Conservation (phyloP, 2,329 filamentous ascomycete genomes). For the Chrysosporium queenslandicum region DNA sequence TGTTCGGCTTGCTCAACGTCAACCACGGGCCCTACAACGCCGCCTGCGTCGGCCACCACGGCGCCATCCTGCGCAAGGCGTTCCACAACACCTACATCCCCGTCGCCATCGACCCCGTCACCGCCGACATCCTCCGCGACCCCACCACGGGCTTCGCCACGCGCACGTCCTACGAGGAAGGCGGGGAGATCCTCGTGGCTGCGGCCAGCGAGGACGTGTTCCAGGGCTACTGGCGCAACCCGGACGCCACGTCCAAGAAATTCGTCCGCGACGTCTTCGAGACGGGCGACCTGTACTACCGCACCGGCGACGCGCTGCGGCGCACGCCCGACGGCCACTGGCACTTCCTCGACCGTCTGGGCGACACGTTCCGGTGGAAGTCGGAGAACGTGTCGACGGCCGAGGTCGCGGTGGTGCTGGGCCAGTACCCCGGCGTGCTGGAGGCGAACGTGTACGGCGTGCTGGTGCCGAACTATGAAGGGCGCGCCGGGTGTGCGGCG, state of each 20-base stretch:
- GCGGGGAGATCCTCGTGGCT: slow-evolving; percentile 65
- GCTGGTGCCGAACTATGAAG: slow-evolving; percentile 54
- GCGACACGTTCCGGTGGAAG: slow-evolving; percentile 69
- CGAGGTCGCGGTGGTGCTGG: slow-evolving; percentile 57
- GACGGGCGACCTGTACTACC: slow-evolving; percentile 59
- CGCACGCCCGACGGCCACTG: slow-evolving; percentile 54
- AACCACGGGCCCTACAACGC: slow-evolving; percentile 53
- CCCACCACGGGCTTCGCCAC: slow-evolving; percentile 57
- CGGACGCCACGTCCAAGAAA: slow-evolving; percentile 57
- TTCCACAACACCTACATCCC: slow-evolving; percentile 51
- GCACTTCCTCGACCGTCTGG: slow-evolving; percentile 61
- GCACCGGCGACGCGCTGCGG: slow-evolving; percentile 57
- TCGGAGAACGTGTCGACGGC: slow-evolving; percentile 58
- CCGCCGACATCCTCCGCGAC: slow-evolving; percentile 57
- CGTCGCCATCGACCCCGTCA: slow-evolving; percentile 58
- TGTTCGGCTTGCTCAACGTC: slow-evolving; percentile 53
- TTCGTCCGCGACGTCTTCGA: slow-evolving; percentile 54
- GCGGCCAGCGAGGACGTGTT: slow-evolving; percentile 51
- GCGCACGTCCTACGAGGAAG: slow-evolving; percentile 53
- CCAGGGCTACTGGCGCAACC: slow-evolving; percentile 60
- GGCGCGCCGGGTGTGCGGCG: slow-evolving; percentile 54
- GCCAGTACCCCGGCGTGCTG: slow-evolving; percentile 47
- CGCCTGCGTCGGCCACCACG: slow-evolving; percentile 61
- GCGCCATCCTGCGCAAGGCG: slow-evolving; percentile 47
- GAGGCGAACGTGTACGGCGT: slow-evolving; percentile 66